A percentile compares a stretch with the other conserved stretches of the same genome.
These are phyloP conservation scores for Aegilops longissima DNA, from an alignment of 176 grass and related monocot species.

Conservation along the genomic window DNA sequence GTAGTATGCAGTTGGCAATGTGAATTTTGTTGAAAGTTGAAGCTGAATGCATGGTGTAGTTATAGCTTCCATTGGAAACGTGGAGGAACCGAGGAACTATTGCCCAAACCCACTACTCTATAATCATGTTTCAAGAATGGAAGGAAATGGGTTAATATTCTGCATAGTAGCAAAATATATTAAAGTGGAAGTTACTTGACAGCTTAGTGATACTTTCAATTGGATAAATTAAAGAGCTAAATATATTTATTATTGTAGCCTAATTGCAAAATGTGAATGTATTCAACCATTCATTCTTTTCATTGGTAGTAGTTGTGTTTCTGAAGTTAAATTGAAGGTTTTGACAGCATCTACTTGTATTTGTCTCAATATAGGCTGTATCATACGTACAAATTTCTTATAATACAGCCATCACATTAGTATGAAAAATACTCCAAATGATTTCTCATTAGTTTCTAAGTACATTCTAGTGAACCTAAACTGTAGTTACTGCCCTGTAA, in stretches of 20 bases:
- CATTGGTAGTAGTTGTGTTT: not conserved
- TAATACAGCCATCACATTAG: not conserved
- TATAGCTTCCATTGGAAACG: not conserved
- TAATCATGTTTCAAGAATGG: not conserved
- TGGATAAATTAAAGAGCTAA: not conserved
- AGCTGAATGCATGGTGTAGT: not conserved
- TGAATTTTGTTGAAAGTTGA: not conserved
- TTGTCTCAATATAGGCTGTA: not conserved
- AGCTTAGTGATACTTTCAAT: not conserved
- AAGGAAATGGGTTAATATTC: not conserved
- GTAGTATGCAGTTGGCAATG: not conserved
- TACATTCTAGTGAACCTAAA: slow-evolving; percentile 8
- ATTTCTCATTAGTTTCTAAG: not conserved
- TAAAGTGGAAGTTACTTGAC: not conserved
- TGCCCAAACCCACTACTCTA: not conserved
- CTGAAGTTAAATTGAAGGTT: not conserved
- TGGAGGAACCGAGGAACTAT: not conserved
- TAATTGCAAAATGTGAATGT: not conserved
- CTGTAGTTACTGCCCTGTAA: not conserved
- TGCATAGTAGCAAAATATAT: not conserved
- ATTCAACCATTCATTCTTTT: not conserved
- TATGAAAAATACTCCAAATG: not conserved
- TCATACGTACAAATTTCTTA: not conserved
- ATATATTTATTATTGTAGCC: not conserved
- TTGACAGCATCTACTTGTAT: not conserved